Conservation (phyloP, 257 asterid species). For the Ballota nigra region DNA sequence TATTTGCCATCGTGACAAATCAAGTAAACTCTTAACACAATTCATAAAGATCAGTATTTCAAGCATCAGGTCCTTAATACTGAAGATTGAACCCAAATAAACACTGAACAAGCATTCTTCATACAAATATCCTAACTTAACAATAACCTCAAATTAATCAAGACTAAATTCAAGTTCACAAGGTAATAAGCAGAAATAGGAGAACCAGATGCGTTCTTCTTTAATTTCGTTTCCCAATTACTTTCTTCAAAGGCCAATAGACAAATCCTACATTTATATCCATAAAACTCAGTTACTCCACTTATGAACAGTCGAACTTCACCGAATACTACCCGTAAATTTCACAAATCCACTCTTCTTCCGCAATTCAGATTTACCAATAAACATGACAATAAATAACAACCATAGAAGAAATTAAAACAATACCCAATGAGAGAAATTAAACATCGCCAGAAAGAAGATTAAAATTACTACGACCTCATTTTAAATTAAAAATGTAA, state of each 20-base stretch:
- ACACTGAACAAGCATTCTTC: not conserved
- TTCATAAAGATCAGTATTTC: not conserved
- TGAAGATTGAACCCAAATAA: not conserved
- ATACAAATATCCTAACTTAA: not conserved
- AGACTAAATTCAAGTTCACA: not conserved
- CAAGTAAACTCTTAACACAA: not conserved
- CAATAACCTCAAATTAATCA: not conserved
- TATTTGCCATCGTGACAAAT: not conserved
- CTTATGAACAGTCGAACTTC: not conserved
- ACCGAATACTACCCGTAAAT: conserved; percentile 4
- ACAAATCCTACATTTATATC: not conserved
- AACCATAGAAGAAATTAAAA: not conserved
- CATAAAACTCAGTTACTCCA: not conserved
- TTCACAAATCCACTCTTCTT: not conserved
- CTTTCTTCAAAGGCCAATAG: not conserved
- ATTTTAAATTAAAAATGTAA: not conserved
- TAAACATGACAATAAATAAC: not conserved
- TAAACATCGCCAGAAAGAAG: not conserved
- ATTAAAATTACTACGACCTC: not conserved
- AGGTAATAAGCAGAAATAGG: not conserved
- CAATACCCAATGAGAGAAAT: not conserved
- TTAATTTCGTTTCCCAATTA: not conserved
- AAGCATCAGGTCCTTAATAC: not conserved
- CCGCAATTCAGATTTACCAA: not conserved
- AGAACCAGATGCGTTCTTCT: not conserved